Evolutionary conservation across 2,329 filamentous ascomycete species (phyloP).

Genomic region (Aureobasidium sp.): DNA sequence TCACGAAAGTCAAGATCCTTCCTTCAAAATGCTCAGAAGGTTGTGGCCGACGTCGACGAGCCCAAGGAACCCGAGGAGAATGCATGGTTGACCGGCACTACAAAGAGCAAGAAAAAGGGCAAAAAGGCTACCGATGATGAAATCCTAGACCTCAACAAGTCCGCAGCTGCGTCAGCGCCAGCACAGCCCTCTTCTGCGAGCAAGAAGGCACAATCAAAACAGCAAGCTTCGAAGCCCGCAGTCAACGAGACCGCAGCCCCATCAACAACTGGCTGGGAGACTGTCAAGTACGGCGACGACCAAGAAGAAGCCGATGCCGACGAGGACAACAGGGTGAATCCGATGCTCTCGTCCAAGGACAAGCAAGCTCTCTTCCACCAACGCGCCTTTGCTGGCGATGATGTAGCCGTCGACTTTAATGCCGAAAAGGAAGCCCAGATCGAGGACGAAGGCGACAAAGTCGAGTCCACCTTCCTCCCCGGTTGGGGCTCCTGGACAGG

Average conservation of each 20-base stretch:
- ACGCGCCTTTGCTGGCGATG: slow-evolving; percentile 77
- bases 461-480: slow-evolving; percentile 75
- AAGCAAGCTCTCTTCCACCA: slow-evolving; percentile 65
- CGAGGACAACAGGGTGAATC: slow-evolving; percentile 21
- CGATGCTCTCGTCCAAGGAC: slow-evolving; percentile 24
- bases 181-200: background rate
- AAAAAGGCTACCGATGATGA: slow-evolving; percentile 16
- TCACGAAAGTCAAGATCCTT: slow-evolving; percentile 20
- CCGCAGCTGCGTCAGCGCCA: background rate
- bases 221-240: background rate
- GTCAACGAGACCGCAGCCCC: slow-evolving; percentile 24
- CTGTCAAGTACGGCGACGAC: slow-evolving; percentile 30
- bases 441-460: slow-evolving; percentile 73
- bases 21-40: slow-evolving; percentile 18
- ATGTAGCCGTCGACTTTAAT: slow-evolving; percentile 73
- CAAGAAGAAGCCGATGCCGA: slow-evolving; percentile 23
- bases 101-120: slow-evolving; percentile 20
- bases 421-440: slow-evolving; percentile 68
- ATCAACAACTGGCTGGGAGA: slow-evolving; percentile 39
- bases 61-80: slow-evolving; percentile 9
- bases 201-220: slow-evolving; percentile 14
- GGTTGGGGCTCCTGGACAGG: slow-evolving; percentile 95
- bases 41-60: slow-evolving; percentile 6
- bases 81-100: slow-evolving; percentile 23
- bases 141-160: slow-evolving; percentile 20